Conservation (phyloP, 257 asterid genomes). For the Plantago ovata region DNA sequence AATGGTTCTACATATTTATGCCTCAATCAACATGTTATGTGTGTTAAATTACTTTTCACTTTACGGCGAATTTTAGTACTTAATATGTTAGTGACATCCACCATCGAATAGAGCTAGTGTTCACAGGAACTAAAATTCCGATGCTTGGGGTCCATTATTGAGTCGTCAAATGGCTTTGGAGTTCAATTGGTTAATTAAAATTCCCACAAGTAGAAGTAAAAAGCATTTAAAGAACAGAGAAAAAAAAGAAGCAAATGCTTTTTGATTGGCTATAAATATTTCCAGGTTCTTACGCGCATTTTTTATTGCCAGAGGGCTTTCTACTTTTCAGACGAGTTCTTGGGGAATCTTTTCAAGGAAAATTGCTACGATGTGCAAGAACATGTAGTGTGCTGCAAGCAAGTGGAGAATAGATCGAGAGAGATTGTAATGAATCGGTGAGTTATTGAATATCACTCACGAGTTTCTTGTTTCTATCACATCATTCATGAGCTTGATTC, state of each 20-base stretch:
- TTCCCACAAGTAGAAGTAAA: no score
- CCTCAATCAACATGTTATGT: no score
- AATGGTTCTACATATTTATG: no score
- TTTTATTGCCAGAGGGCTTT: constrained; percentile 74
- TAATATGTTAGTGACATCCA: no score
- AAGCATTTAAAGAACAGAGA: no score
- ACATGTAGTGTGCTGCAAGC: constrained; percentile 83
- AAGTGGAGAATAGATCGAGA: constrained; percentile 88
- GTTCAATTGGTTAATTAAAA: no score
- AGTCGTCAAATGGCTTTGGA: no score
- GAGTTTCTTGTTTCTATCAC: neutral
- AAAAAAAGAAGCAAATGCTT: constrained; percentile 3
- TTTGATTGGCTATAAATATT: constrained; percentile 13
- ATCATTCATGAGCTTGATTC: neutral
- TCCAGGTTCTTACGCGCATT: constrained; percentile 21
- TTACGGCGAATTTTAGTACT: no score
- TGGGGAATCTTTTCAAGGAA: constrained; percentile 55
- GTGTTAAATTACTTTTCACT: no score
- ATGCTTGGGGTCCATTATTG: no score
- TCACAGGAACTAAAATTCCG: no score
- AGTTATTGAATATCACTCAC: constrained; percentile 6
- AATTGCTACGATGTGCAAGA: constrained; percentile 74
- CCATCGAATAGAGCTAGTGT: no score
- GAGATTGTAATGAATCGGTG: constrained; percentile 90
- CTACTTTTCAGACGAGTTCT: constrained; percentile 86